Conservation (phyloP, 306 rosid species). For the Lathyrus oleraceus region DNA sequence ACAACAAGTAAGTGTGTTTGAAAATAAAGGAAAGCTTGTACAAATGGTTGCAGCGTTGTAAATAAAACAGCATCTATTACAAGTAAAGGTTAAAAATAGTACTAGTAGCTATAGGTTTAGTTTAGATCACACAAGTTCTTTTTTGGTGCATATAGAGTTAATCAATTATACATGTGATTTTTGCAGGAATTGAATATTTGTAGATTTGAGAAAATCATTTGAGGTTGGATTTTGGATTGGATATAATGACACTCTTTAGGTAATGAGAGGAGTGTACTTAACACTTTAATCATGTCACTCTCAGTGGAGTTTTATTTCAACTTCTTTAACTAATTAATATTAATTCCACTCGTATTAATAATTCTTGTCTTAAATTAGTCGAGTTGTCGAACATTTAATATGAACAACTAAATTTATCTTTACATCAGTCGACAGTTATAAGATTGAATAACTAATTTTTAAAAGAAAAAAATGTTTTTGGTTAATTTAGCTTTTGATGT, state of each 20-base stretch:
- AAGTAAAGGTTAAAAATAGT: conserved; percentile 4
- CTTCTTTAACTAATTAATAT: background rate
- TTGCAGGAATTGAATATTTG: conserved; percentile 36
- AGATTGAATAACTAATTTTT: no score
- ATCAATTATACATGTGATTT: conserved; percentile 38
- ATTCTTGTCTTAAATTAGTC: no score
- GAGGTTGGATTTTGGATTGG: conserved; percentile 25
- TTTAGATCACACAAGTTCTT: no score
- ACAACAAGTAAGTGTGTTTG: conserved; percentile 21
- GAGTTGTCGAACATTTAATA: no score
- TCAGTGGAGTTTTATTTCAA: conserved; percentile 14
- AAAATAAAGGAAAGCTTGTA: conserved; percentile 8
- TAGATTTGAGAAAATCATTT: conserved; percentile 24
- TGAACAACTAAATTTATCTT: no score
- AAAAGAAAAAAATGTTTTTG: no score
- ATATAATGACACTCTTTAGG: background rate
- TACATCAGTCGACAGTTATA: no score
- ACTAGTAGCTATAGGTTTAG: no score
- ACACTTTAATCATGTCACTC: conserved; percentile 26
- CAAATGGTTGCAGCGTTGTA: conserved; percentile 35
- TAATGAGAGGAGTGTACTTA: background rate
- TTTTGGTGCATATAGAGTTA: no score
- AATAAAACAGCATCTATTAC: background rate
- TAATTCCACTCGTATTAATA: no score
- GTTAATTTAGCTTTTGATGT: no score